Evolutionary conservation across 257 asterid species (phyloP).

Genomic region (Solanum arcanum): DNA sequence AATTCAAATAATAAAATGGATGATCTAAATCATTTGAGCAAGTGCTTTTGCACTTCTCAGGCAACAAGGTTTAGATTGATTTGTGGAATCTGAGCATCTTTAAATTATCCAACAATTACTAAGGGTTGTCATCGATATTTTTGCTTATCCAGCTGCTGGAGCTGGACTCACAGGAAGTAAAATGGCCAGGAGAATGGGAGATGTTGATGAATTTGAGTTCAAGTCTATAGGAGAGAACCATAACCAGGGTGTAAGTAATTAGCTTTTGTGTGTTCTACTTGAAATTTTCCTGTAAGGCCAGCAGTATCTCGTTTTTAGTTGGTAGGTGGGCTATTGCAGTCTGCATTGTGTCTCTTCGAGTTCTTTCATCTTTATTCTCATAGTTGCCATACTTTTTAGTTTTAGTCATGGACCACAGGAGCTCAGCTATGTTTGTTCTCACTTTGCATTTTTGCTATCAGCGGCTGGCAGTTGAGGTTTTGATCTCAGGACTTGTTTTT

Average conservation of each 20-base stretch:
- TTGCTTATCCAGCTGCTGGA: conserved; percentile 70
- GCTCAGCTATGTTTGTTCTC: background rate
- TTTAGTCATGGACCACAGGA: background rate
- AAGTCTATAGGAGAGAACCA: conserved; percentile 76
- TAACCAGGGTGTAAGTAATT: conserved; percentile 80
- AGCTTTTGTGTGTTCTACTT: background rate
- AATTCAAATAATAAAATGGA: background rate
- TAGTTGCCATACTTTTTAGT: background rate
- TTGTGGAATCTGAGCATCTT: background rate
- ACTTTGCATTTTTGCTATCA: conserved; percentile 22
- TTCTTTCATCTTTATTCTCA: background rate
- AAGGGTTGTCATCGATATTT: background rate
- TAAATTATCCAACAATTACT: background rate
- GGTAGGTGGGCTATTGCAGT: background rate
- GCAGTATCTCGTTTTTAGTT: conserved; percentile 3
- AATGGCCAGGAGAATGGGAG: conserved; percentile 93
- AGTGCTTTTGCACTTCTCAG: background rate
- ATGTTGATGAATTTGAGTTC: conserved; percentile 91
- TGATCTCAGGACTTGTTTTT: conserved; percentile 80
- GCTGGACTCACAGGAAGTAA: conserved; percentile 95
- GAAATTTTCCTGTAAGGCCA: background rate
- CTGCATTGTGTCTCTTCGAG: background rate
- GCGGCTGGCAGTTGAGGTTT: conserved; percentile 86
- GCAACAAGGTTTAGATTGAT: background rate
- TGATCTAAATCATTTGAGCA: background rate